Conservation (phyloP, 164 flowering plant genomes). For the Magnolia sinica region DNA sequence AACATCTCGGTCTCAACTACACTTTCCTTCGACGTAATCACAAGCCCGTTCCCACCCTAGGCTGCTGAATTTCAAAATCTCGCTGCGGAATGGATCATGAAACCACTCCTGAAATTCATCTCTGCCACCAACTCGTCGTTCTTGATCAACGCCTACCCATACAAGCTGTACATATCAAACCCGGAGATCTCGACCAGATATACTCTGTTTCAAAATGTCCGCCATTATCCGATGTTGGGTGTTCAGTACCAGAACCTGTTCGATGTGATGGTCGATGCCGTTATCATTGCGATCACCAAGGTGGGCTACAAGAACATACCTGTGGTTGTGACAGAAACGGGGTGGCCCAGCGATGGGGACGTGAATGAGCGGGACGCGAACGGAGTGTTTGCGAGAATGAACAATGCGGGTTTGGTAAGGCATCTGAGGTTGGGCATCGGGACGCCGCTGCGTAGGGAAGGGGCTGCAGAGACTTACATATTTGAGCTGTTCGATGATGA, state of each 20-base stretch:
- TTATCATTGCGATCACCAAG: slow-evolving; percentile 53
- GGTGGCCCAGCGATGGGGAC: slow-evolving; percentile 71
- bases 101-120: slow-evolving; percentile 65
- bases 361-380: slow-evolving; percentile 42
- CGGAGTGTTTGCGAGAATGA: slow-evolving; percentile 47
- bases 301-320: slow-evolving; percentile 63
- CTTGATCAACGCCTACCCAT: slow-evolving; percentile 64
- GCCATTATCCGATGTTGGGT: slow-evolving; percentile 64
- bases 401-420: slow-evolving; percentile 45
- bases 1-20: slow-evolving; percentile 69
- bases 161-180: slow-evolving; percentile 45
- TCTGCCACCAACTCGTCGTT: slow-evolving; percentile 58
- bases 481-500: slow-evolving; percentile 63
- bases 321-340: slow-evolving; percentile 69
- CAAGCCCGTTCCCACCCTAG: slow-evolving; percentile 71
- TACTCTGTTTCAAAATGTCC: slow-evolving; percentile 59
- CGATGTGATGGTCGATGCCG: slow-evolving; percentile 78
- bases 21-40: slow-evolving; percentile 54
- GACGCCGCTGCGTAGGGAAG: slow-evolving; percentile 68
- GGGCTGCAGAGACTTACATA: slow-evolving; percentile 48
- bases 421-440: slow-evolving; percentile 61
- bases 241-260: slow-evolving; percentile 72
- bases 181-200: slow-evolving; percentile 61
- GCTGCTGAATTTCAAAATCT: slow-evolving; percentile 55
- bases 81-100: slow-evolving; percentile 24